A percentile compares a stretch with the other conserved stretches of the same genome.
Evolutionary conservation across 306 rosid genomes (phyloP).

Genomic region (Fagus sylvatica): DNA sequence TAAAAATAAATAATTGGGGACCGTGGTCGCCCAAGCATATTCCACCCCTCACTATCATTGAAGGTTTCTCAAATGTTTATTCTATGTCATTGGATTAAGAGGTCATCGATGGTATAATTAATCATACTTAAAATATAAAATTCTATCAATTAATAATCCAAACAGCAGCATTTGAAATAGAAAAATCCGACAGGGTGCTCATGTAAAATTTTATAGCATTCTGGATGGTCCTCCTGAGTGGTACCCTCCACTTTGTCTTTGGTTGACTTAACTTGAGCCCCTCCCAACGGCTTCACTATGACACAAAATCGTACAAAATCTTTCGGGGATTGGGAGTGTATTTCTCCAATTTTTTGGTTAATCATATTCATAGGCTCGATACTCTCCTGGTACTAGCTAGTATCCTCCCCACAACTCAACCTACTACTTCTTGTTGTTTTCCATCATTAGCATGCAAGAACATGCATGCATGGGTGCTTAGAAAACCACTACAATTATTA

Average conservation of each 20-base stretch:
- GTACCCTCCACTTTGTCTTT: not conserved
- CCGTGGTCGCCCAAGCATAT: too few relatives aligned
- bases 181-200: not conserved
- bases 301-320: too few relatives aligned
- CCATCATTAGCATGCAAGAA: not conserved
- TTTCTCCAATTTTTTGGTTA: not conserved
- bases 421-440: not conserved
- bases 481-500: not conserved
- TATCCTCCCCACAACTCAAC: not conserved
- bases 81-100: not conserved
- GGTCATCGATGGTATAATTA: not conserved
- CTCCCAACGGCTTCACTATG: too few relatives aligned
- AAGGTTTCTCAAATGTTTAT: not conserved
- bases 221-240: not conserved
- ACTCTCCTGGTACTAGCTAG: not conserved
- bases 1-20: too few relatives aligned
- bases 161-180: not conserved
- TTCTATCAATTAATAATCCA: not conserved
- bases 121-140: not conserved
- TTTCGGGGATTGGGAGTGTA: too few relatives aligned
- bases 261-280: not conserved
- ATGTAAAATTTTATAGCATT: not conserved
- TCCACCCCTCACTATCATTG: not conserved
- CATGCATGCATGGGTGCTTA: not conserved
- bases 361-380: too few relatives aligned